Base-by-base conservation (phyloP, 2,329 filamentous ascomycete species). In the Fusarium lyarnte region DNA sequence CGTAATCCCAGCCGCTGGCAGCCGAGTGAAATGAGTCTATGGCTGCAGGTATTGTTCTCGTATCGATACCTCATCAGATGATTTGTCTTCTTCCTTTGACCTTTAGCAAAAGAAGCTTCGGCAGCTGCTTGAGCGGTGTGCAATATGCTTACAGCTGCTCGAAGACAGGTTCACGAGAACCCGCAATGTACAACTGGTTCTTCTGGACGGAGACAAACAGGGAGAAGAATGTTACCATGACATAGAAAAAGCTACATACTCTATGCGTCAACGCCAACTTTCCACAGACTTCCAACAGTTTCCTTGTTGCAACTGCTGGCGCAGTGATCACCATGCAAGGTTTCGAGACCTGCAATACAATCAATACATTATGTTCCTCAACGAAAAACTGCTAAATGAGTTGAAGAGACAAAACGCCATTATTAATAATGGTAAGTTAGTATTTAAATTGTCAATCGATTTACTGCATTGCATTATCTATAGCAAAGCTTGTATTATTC, bases 371-470 rank as follows among this genome's bases (percentile, higher is more conserved):
- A 9, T 6, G n/a, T 31, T 12, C 3, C 5, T 17, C 7, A n/a
- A 12, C 10, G 3, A 2, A 11, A 3, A 5, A 17, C 2, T 5
- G 3, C 2, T 3, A 17, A 8, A 3, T 17, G 3, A 17, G 21
- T 12, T 4, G 1, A 21, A 19, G 8, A 25, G 10, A 0, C 6
- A 21, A 2, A 9, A 17, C 1, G 6, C 13, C 4, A 1, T 16
- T 29, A 1, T 16, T 8, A 13, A 16, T 3, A 7, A 10, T 17
- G 3, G 0, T 6, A 12, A 31, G 3, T 14, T 14, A 21, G 6
- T 0, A 31, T 9, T 16, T 3, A 6, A 12, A 17, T n/a, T 2
- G 1, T 6, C 19, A n/a, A 5, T 31, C 2, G 4, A n/a, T n/a
- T 2, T 17, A 31, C 7, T 12, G 14, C 4, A 47, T 11, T 12